phyloP scores from a whole-genome alignment of 768 basidiomycete genomes.

The Trametes punicea region DNA sequence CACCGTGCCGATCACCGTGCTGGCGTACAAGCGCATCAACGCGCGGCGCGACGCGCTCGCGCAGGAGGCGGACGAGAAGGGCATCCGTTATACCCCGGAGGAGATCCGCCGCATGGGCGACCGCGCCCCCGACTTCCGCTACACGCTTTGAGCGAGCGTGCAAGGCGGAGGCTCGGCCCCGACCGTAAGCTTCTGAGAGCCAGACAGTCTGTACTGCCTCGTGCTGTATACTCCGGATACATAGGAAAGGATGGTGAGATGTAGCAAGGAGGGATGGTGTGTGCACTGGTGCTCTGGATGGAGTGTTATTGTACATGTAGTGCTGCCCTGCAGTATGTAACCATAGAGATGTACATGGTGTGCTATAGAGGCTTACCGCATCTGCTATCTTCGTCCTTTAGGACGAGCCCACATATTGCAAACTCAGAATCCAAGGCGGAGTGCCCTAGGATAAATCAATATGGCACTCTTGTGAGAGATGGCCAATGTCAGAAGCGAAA shows the following conservation, averaged over 20 bases:
- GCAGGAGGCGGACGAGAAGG: slow-evolving; percentile 36
- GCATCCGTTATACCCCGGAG: slow-evolving; percentile 21
- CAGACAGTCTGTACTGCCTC: too few relatives aligned
- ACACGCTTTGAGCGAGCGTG: slow-evolving; percentile 33
- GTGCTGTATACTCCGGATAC: too few relatives aligned
- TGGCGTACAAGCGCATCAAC: slow-evolving; percentile 56
- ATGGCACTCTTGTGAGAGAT: too few relatives aligned
- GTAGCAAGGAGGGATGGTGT: not conserved
- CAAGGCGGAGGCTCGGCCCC: too few relatives aligned
- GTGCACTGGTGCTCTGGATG: not conserved
- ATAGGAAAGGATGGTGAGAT: too few relatives aligned
- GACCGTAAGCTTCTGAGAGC: too few relatives aligned
- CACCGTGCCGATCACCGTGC: slow-evolving; percentile 43
- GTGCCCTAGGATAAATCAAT: too few relatives aligned
- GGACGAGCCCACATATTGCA: too few relatives aligned
- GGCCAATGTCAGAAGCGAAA: too few relatives aligned
- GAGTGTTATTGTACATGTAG: not conserved
- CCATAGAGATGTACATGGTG: not conserved
- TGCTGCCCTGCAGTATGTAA: not conserved
- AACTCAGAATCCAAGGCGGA: too few relatives aligned
- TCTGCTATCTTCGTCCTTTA: too few relatives aligned
- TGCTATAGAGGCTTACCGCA: too few relatives aligned
- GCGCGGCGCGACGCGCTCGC: slow-evolving; percentile 43
- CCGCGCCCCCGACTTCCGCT: slow-evolving; percentile 58
- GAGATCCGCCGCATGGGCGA: slow-evolving; percentile 47